phyloP scores from a whole-genome alignment of 2,329 filamentous ascomycete species.

The Amauroascus verrucosus region DNA sequence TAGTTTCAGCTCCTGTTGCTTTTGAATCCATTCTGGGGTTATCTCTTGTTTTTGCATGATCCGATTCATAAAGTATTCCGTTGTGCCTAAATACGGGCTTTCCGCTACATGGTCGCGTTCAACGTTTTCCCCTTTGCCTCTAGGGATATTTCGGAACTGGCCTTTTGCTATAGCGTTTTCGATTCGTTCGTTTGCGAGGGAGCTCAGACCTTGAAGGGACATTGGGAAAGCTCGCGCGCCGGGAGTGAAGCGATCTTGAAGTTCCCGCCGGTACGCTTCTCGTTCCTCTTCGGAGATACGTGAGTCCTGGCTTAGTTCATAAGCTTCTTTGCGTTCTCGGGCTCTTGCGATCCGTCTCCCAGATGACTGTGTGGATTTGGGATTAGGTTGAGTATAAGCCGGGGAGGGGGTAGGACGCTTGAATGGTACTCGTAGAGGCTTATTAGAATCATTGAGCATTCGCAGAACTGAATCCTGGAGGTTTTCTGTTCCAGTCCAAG shows the following conservation, averaged over 20 bases:
- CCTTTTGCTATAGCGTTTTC: slow-evolving; percentile 88
- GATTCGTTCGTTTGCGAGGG: slow-evolving; percentile 81
- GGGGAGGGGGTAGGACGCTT: slow-evolving; percentile 33
- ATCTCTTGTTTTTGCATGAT: slow-evolving; percentile 96
- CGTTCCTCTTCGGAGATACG: slow-evolving; percentile 60
- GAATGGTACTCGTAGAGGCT: slow-evolving; percentile 41
- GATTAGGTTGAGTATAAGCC: slow-evolving; percentile 37
- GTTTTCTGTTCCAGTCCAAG: slow-evolving; percentile 71
- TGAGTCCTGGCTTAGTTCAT: slow-evolving; percentile 44
- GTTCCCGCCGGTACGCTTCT: slow-evolving; percentile 58
- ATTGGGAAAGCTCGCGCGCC: slow-evolving; percentile 63
- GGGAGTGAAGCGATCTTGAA: slow-evolving; percentile 71
- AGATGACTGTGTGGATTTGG: slow-evolving; percentile 35
- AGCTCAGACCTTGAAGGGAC: slow-evolving; percentile 65
- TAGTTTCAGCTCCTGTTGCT: slow-evolving; percentile 78
- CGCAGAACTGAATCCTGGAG: slow-evolving; percentile 66
- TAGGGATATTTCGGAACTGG: slow-evolving; percentile 73
- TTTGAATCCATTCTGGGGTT: slow-evolving; percentile 96
- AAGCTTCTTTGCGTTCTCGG: slow-evolving; percentile 48
- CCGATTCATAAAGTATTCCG: slow-evolving; percentile 96
- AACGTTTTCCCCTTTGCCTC: slow-evolving; percentile 59
- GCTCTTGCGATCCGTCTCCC: slow-evolving; percentile 48
- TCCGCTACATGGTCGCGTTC: slow-evolving; percentile 71
- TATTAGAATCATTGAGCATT: slow-evolving; percentile 60
- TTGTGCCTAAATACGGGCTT: slow-evolving; percentile 88